Percentiles rank a stretch among this genome's conserved stretches.
Conservation (phyloP, 345 rosid species). For the Hirschfeldia incana region DNA sequence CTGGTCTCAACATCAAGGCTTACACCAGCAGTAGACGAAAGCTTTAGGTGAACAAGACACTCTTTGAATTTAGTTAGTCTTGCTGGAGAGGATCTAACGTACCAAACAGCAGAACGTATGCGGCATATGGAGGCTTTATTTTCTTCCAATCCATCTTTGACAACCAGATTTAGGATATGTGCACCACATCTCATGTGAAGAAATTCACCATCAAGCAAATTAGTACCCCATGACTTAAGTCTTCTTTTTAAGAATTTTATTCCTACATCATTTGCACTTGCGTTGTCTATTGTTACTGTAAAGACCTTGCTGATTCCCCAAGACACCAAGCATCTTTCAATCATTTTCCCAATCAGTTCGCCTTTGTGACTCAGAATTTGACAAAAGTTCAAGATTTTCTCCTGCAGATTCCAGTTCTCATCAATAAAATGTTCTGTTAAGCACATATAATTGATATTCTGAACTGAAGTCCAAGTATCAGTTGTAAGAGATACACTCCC, state of each 20-base stretch:
- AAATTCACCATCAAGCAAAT: conserved; percentile 1
- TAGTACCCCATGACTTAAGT: not conserved
- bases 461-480: not conserved
- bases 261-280: conserved; percentile 16
- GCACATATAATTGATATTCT: conserved; percentile 6
- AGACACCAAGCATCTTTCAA: conserved; percentile 16
- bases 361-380: conserved; percentile 7
- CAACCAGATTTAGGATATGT: not conserved
- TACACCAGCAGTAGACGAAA: not conserved
- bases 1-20: not conserved
- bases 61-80: not conserved
- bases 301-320: conserved; percentile 27
- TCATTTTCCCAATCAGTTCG: not conserved
- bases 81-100: not conserved
- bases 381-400: not conserved
- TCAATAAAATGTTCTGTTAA: conserved; percentile 1
- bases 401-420: no score
- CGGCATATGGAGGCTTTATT: not conserved
- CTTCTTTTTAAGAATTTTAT: conserved; percentile 3
- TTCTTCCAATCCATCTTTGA: not conserved
- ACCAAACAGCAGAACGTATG: not conserved
- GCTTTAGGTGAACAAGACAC: not conserved
- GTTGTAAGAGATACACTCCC: conserved; percentile 4
- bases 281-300: conserved; percentile 20
- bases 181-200: conserved; percentile 14